Base-by-base conservation (phyloP, 441 rosid genomes). In the Syzygium malaccense region DNA sequence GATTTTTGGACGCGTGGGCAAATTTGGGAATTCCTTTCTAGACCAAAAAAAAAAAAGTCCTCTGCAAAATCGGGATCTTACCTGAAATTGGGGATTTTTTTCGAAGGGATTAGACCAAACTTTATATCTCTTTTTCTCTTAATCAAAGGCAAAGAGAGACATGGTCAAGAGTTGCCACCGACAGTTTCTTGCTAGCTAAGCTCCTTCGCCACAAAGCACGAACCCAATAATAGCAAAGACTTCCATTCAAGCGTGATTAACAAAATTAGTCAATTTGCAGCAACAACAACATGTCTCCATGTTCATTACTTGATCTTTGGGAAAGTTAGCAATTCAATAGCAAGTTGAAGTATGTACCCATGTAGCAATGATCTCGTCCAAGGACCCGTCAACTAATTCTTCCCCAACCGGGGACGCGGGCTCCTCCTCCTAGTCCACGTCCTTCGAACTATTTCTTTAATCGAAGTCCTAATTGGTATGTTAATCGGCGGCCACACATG, bases 1-100 rank as follows among this genome's bases (percentile, higher is more conserved):
- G 6, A 15, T 64, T 0, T 15, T 15, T 15, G 6, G 5, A 33
- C 3, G 2, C 7, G 37, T 2, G 37, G 17, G 37, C 37, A 14
- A n/a, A 2, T 64, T 30, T 2, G 48, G 48, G 2, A 45, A 45
- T 45, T 45, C 48, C 9, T 45, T 45, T 45, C 48, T 45, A 45
- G 48, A 45, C 48, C 7, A 5, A 41, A 7, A 41, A 7, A 7
- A 41, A 41, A 64, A 60, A 60, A 60, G 32, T 60, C 14, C 32
- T 60, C 32, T 0, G 32, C 14, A 60, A 60, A 60, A 28, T 6
- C n/a, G n/a, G 32, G 14, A 30, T 1, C 30, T 15, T 14, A 2
- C 1, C 6, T 30, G 15, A 64, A 15, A 19, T 64, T 64, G 4
- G 19, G 33, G 5, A 62, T 14, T n/a, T 14, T 1, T 62, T 7